A percentile compares a stretch with the other conserved stretches of the same genome.
phyloP scores from a whole-genome alignment of 768 basidiomycete genomes.

The Boletus subcaerulescens region DNA sequence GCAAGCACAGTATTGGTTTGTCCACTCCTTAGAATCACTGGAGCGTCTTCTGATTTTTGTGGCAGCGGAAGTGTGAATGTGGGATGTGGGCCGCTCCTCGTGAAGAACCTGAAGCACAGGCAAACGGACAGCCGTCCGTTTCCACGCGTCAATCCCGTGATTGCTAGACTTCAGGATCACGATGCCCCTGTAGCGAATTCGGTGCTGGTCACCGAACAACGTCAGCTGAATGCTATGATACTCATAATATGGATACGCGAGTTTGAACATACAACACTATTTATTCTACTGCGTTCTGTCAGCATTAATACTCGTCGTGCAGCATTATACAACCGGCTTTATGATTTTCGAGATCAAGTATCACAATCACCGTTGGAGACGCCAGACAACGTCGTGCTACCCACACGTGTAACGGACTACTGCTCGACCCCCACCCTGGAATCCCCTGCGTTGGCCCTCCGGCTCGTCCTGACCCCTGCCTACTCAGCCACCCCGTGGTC shows the following conservation, averaged over 20 bases:
- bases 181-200: background rate
- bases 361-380: too few species aligned
- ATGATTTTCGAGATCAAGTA: too few species aligned
- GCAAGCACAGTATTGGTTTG: background rate
- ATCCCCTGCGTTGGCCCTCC: too few species aligned
- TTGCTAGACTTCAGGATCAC: too few species aligned
- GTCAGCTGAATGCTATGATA: too few species aligned
- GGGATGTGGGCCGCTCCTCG: background rate
- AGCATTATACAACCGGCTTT: background rate
- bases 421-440: too few species aligned
- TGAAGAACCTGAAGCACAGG: background rate
- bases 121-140: background rate
- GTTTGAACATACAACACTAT: background rate
- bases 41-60: background rate
- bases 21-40: background rate
- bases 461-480: too few species aligned
- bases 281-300: background rate
- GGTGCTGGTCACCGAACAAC: too few species aligned
- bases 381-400: too few species aligned
- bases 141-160: background rate
- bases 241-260: background rate
- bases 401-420: too few species aligned
- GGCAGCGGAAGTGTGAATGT: constrained; percentile 12
- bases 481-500: too few species aligned
- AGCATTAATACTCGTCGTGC: background rate